A percentile compares a stretch with the other conserved stretches of the same genome.
phyloP scores from a whole-genome alignment of 148 eudicot species.

The Simmondsia chinensis region DNA sequence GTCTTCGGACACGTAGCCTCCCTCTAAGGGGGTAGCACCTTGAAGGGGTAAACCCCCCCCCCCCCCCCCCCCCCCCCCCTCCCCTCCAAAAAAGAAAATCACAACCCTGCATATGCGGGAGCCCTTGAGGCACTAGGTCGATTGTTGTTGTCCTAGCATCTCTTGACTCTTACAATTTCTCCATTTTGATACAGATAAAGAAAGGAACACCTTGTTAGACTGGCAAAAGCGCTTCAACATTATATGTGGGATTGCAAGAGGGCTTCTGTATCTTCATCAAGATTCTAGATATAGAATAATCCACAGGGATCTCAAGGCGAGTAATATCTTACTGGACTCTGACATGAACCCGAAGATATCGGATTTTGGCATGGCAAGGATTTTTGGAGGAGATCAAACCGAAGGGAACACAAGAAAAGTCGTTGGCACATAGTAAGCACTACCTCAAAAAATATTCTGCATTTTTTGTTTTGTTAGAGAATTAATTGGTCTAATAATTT shows the following conservation, averaged over 20 bases:
- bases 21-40: no score
- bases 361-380: constrained; percentile 84
- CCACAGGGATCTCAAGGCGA: constrained; percentile 70
- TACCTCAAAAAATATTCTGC: background rate
- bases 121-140: no score
- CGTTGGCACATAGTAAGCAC: constrained; percentile 72
- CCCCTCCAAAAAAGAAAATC: no score
- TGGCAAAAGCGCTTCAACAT: constrained; percentile 66
- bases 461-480: no score
- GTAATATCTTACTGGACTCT: constrained; percentile 59
- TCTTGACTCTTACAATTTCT: no score
- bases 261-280: constrained; percentile 74
- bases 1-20: no score
- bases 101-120: no score
- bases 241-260: constrained; percentile 55
- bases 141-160: no score
- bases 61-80: no score
- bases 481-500: no score
- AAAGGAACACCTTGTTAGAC: constrained; percentile 27
- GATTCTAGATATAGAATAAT: constrained; percentile 68
- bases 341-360: constrained; percentile 74
- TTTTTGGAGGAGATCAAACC: constrained; percentile 61
- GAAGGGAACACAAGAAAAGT: constrained; percentile 58
- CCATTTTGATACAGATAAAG: constrained; percentile 32
- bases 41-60: no score